Percentiles rank a stretch among this genome's conserved stretches.
Conservation (phyloP, 257 asterid genomes). For the Ehretia macrophylla region DNA sequence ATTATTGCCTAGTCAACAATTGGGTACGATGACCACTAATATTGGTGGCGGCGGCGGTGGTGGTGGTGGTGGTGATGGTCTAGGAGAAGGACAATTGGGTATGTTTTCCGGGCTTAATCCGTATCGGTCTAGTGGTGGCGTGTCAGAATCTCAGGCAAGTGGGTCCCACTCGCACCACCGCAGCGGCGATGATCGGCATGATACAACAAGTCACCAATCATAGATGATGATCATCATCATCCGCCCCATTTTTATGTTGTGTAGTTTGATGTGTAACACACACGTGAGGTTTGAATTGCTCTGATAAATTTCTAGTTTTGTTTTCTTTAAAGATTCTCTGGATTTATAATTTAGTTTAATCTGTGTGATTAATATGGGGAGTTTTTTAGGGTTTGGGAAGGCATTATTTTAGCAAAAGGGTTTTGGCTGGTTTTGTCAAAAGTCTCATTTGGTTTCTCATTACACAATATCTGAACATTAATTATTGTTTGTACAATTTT, state of each 20-base stretch:
- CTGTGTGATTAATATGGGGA: constrained; percentile 52
- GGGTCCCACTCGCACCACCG: constrained; percentile 77
- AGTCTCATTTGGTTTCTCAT: constrained; percentile 17
- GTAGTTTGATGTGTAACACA: constrained; percentile 39
- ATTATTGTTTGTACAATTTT: constrained; percentile 23
- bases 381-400: constrained; percentile 46
- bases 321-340: not conserved
- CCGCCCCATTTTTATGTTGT: constrained; percentile 19
- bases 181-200: constrained; percentile 56
- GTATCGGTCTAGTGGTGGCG: constrained; percentile 37
- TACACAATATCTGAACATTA: constrained; percentile 23
- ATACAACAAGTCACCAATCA: constrained; percentile 66
- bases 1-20: constrained; percentile 62
- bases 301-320: not conserved
- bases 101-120: constrained; percentile 54
- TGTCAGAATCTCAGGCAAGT: constrained; percentile 47
- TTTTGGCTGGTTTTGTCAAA: constrained; percentile 23
- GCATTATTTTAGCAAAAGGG: constrained; percentile 36
- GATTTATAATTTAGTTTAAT: not conserved
- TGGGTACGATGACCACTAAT: constrained; percentile 20
- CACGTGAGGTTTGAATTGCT: constrained; percentile 41
- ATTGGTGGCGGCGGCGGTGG: constrained; percentile 17
- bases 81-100: constrained; percentile 67
- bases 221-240: constrained; percentile 16
- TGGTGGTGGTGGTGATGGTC: constrained; percentile 22